Base-by-base conservation (phyloP, 805 yeast genomes). In the Kuraishia floccosa region DNA sequence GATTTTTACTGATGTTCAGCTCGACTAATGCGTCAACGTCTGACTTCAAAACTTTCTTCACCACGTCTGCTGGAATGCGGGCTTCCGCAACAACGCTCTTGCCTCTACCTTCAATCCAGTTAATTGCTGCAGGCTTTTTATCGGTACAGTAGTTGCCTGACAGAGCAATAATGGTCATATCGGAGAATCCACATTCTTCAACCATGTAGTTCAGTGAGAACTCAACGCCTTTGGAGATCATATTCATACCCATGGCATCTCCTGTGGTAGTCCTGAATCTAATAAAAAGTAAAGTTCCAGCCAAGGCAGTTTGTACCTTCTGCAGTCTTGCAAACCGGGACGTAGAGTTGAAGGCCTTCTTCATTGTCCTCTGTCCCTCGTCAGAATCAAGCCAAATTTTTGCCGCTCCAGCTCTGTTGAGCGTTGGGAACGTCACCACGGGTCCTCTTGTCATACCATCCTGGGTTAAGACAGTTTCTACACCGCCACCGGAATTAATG, bases 371-470 rank as follows among this genome's bases (percentile, higher is more conserved):
- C 51, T 80, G 91, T 37, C 99, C 99, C 46, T 85, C 97, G 39
- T 81, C 94, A 21, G 95, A 82, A 52, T 91, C 98, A 35, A 91
- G 64, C 96, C 96, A 91, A 19, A 82, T 56, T 55, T 91, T 91
- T 46, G 95, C 91, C 17, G 85, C 85, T 48, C 97, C 98, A 8
- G 97, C 86, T 58, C 96, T 75, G 17, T 63, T 52, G 50, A 91
- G 69, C 6, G 80, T 58, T 27, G 91, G 81, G 66, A 91, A 91
- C 20, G 81, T 63, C 31, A 91, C 96, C 69, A 96, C 86, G 27
- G 99, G 99, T 24, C 98, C 99, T 63, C 99, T 81, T 12, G 98
- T 87, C 99, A 91, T 91, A 56, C 97, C 96, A 52, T 91, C 99
- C 43, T 76, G 81, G 10, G 96, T 84, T 42, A 91, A 67, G 17